Percentiles rank a stretch among this genome's conserved stretches.
These are phyloP conservation scores for Debaryomyces castellii DNA, from an alignment of 805 yeast genomes.

Conservation along the genomic window DNA sequence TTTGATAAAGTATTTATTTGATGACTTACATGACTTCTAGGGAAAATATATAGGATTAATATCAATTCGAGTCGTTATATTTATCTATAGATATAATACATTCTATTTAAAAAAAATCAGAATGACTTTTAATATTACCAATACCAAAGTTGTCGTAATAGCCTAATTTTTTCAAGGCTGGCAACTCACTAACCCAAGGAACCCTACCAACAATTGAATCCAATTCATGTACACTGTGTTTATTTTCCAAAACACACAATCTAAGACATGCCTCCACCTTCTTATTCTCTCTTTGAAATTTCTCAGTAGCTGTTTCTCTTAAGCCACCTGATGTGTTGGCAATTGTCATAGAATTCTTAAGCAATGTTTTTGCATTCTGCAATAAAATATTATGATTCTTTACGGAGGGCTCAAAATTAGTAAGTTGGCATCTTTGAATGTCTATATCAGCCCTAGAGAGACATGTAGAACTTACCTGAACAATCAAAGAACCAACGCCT, in stretches of 20 bases:
- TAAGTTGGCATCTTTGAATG: constrained; percentile 44
- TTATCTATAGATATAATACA: neutral
- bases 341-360: constrained; percentile 45
- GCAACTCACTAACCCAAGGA: constrained; percentile 30
- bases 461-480: constrained; percentile 40
- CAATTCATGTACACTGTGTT: constrained; percentile 24
- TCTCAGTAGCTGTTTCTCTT: constrained; percentile 46
- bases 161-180: constrained; percentile 22
- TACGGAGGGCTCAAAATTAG: constrained; percentile 25
- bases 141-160: constrained; percentile 23
- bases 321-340: constrained; percentile 52
- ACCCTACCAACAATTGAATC: constrained; percentile 30
- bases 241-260: constrained; percentile 46
- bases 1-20: neutral
- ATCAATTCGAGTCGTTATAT: no score
- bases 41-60: no score
- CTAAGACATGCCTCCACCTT: constrained; percentile 46
- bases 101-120: constrained; percentile 2
- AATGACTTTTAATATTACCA: constrained; percentile 4
- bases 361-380: constrained; percentile 40
- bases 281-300: constrained; percentile 38
- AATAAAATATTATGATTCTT: constrained; percentile 29
- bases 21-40: neutral
- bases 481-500: constrained; percentile 30
- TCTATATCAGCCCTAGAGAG: constrained; percentile 57